These are phyloP conservation scores for Meripilus lineatus DNA, from an alignment of 1,284 basidiomycete genomes.

Conservation along the genomic window DNA sequence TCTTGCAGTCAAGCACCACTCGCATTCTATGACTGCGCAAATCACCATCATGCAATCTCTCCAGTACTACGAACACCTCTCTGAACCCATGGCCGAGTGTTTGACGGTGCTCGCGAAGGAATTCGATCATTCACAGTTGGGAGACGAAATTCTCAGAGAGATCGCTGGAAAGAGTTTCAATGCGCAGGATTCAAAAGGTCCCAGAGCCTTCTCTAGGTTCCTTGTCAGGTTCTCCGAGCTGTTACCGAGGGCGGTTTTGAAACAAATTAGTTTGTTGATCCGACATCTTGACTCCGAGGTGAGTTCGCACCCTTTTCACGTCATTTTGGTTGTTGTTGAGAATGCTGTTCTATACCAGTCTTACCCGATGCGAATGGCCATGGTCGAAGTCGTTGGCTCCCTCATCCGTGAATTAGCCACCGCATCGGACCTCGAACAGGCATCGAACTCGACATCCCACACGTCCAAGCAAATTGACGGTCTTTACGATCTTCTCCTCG, in stretches of 20 bases:
- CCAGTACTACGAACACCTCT: slow-evolving; percentile 92
- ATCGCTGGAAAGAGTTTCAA: slow-evolving; percentile 77
- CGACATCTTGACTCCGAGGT: slow-evolving; percentile 92
- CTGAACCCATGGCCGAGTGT: slow-evolving; percentile 92
- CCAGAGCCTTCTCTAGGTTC: slow-evolving; percentile 84
- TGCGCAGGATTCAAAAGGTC: slow-evolving; percentile 83
- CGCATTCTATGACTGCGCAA: slow-evolving; percentile 80
- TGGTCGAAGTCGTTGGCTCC: slow-evolving; percentile 82
- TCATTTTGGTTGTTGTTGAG: slow-evolving; percentile 2
- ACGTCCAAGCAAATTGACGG: slow-evolving; percentile 79
- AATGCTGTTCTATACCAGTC: slow-evolving; percentile 44
- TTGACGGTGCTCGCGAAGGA: slow-evolving; percentile 78
- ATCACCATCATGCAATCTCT: slow-evolving; percentile 89
- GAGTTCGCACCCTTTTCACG: slow-evolving; percentile 20
- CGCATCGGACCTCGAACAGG: slow-evolving; percentile 44
- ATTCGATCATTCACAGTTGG: slow-evolving; percentile 86
- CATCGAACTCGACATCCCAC: slow-evolving; percentile 44
- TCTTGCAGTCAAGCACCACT: slow-evolving; percentile 88
- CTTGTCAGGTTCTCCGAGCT: slow-evolving; percentile 80
- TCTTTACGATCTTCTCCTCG: slow-evolving; percentile 82
- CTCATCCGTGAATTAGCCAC: slow-evolving; percentile 76
- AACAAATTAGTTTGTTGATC: slow-evolving; percentile 85
- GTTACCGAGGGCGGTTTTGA: slow-evolving; percentile 82
- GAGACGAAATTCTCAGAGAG: slow-evolving; percentile 87
- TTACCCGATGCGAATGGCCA: slow-evolving; percentile 93